Percentiles rank a stretch among this genome's conserved stretches.
Evolutionary conservation across 805 yeast genomes (phyloP).

Genomic region (Komagataella ulmi): DNA sequence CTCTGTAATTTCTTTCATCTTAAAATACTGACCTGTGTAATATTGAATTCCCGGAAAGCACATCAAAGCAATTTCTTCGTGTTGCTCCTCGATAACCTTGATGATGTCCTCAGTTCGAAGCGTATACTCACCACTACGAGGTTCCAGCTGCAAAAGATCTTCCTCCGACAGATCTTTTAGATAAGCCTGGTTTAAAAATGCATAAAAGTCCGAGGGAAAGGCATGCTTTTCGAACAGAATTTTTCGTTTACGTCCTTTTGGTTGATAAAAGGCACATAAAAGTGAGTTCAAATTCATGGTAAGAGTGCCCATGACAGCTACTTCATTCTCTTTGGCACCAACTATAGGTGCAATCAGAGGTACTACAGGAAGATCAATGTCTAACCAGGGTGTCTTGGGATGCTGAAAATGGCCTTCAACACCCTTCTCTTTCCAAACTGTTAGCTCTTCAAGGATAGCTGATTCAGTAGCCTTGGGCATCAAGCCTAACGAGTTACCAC

Average conservation of each 20-base stretch:
- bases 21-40: conserved; percentile 83
- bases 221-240: conserved; percentile 79
- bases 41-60: conserved; percentile 84
- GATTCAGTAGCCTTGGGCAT: conserved; percentile 57
- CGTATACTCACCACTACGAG: conserved; percentile 42
- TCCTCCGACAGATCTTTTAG: conserved; percentile 42
- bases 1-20: conserved; percentile 56
- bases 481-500: conserved; percentile 91
- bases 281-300: conserved; percentile 74
- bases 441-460: conserved; percentile 52
- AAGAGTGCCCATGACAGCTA: conserved; percentile 78
- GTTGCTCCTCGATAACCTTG: conserved; percentile 35
- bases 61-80: conserved; percentile 55
- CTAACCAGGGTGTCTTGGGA: conserved; percentile 67
- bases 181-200: conserved; percentile 60
- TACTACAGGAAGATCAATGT: conserved; percentile 66
- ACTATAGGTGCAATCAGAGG: conserved; percentile 61
- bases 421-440: conserved; percentile 72
- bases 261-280: conserved; percentile 62
- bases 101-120: conserved; percentile 55
- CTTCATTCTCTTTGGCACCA: conserved; percentile 67
- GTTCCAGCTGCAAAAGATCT: conserved; percentile 50
- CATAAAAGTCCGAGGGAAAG: conserved; percentile 87
- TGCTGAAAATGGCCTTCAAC: conserved; percentile 81
- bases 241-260: conserved; percentile 43